Percentiles rank a stretch among this genome's conserved stretches.
These are phyloP conservation scores for Hypsizygus marmoreus DNA, from an alignment of 768 basidiomycete species.

Conservation along the genomic window DNA sequence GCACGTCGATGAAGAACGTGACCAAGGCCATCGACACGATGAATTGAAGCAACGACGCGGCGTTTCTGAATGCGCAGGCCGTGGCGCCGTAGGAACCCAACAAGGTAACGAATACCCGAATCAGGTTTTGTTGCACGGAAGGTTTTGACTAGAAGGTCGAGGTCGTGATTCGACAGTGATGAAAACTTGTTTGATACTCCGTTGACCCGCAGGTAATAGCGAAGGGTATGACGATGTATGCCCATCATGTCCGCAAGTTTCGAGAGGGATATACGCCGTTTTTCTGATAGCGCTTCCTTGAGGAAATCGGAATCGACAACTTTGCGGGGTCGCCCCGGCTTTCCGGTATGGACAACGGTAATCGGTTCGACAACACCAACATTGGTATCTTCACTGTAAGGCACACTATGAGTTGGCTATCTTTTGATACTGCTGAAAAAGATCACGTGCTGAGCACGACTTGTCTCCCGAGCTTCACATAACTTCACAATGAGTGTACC, in stretches of 20 bases:
- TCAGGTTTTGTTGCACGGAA: conserved; percentile 24
- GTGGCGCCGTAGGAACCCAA: conserved; percentile 24
- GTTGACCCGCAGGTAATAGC: neutral
- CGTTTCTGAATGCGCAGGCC: conserved; percentile 27
- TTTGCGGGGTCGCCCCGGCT: conserved; percentile 1
- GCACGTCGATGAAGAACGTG: conserved; percentile 16
- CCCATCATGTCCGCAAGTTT: neutral
- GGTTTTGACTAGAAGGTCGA: conserved; percentile 4
- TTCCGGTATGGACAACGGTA: neutral
- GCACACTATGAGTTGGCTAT: too few species aligned
- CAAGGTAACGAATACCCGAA: conserved; percentile 29
- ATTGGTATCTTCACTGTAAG: neutral
- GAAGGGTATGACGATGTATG: neutral
- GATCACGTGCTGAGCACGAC: too few species aligned
- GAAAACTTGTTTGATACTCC: neutral
- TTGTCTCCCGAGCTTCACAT: conserved; percentile 2
- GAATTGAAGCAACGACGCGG: conserved; percentile 22
- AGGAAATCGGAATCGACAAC: neutral
- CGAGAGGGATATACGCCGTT: neutral
- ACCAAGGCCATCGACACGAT: conserved; percentile 27
- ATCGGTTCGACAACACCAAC: neutral
- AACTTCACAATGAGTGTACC: neutral
- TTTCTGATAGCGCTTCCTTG: neutral
- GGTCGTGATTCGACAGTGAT: neutral
- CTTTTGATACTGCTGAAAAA: too few species aligned